phyloP scores from a whole-genome alignment of 1,284 basidiomycete genomes.

The Cryptococcus deneoformans region DNA sequence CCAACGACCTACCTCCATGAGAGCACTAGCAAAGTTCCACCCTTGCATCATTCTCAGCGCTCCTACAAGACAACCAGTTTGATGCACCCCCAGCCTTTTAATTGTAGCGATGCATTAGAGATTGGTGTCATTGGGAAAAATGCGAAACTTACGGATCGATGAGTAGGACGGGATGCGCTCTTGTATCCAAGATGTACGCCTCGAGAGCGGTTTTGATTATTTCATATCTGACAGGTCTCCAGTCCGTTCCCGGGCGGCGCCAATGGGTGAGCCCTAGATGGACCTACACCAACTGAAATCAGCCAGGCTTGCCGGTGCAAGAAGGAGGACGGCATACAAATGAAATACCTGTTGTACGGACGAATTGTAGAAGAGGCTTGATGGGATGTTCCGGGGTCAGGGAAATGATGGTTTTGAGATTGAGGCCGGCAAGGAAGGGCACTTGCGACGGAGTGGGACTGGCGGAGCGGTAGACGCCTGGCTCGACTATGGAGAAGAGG shows the following conservation, averaged over 20 bases:
- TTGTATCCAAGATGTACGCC: slow-evolving; percentile 33
- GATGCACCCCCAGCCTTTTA: slow-evolving; percentile 42
- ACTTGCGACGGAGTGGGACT: slow-evolving; percentile 42
- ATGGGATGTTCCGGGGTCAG: slow-evolving; percentile 46
- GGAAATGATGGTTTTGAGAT: slow-evolving; percentile 41
- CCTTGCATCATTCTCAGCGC: slow-evolving; percentile 42
- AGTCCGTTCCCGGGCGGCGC: slow-evolving; percentile 36
- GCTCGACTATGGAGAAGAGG: slow-evolving; percentile 44
- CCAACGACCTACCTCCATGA: slow-evolving; percentile 35
- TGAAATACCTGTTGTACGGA: slow-evolving; percentile 22
- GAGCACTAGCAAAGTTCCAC: slow-evolving; percentile 47
- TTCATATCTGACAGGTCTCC: slow-evolving; percentile 46
- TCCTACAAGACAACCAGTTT: slow-evolving; percentile 45
- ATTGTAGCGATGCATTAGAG: neutral
- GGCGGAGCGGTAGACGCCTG: slow-evolving; percentile 42
- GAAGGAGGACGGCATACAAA: slow-evolving; percentile 28
- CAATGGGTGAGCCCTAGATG: slow-evolving; percentile 43
- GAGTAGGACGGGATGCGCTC: slow-evolving; percentile 38
- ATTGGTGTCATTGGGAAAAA: no score
- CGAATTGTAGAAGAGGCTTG: slow-evolving; percentile 31
- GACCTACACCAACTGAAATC: slow-evolving; percentile 18
- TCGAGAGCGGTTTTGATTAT: slow-evolving; percentile 45
- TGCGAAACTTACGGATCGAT: slow-evolving; percentile 44
- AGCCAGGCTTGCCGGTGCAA: neutral
- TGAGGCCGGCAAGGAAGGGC: slow-evolving; percentile 37